Base-by-base conservation (phyloP, 371 early-diverging fungal genomes). In the Mortierella sp. region DNA sequence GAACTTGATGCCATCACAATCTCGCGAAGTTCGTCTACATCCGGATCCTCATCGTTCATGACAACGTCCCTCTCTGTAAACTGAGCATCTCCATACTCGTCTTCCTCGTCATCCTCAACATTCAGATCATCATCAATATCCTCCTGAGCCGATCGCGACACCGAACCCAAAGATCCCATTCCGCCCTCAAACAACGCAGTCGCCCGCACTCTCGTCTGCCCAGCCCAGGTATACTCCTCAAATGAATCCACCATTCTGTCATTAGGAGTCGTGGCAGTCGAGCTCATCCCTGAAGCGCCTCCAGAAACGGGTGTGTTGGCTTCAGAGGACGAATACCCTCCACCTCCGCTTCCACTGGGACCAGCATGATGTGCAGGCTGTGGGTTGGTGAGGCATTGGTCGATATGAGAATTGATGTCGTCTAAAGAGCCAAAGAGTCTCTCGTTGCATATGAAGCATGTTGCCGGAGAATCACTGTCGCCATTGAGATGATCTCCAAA, bases 121-220 rank as follows among this genome's bases (percentile, higher is more conserved):
- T 94, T 92, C 24, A 95, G 68, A 62, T 94, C 95, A 43, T 91
- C 91, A 28, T 93, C 93, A 15, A 86, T 86, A 58, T 93, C 93
- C 37, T 84, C 83, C 37, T 89, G 90, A 60, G 63, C 41, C n/a
- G 51, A 58, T 23, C 70, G 48, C 0, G 61, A 37, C 11, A 49
- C 46, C 41, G 59, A 57, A 56, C 80, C 85, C 86, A 66, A 83
- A 23, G 73, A 56, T 0, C 57, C 81, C 60, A 86, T 87, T 7
- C 92, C 90, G n/a, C 94, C 95, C 66, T 94, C 93, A 71, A 94
- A 83, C 82, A 95, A 80, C 0, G 95, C 88, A 0, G 94, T 90
- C 1, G 91, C 92, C 19, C 96, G 85, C 6, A 95, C 87, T 5
- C 96, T 84, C 6, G 86, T 88, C 69, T 94, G 91, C 0, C 96